Evolutionary conservation across 768 basidiomycete species (phyloP).

Genomic region (Podaxis sp.): DNA sequence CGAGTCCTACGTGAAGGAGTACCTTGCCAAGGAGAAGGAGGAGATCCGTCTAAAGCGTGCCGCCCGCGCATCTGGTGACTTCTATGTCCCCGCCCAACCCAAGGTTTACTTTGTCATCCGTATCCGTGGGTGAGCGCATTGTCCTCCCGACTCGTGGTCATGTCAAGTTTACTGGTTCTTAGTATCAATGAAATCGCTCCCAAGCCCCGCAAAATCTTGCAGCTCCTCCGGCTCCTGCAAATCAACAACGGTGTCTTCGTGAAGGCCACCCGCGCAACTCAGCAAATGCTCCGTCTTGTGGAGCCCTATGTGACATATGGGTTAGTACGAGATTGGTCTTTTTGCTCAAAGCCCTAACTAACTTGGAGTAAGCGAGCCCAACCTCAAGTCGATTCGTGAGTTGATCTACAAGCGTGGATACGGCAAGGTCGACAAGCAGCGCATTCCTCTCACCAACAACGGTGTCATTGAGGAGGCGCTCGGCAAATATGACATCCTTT

Average conservation of each 20-base stretch:
- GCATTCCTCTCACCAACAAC: constrained; percentile 94
- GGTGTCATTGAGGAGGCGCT: constrained; percentile 87
- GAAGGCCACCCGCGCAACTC: constrained; percentile 93
- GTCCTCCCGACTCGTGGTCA: background rate
- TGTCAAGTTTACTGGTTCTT: constrained; percentile 15
- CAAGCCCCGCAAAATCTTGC: constrained; percentile 98
- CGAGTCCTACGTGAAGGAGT: constrained; percentile 97
- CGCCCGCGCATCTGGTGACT: constrained; percentile 90
- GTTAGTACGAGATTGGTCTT: constrained; percentile 34
- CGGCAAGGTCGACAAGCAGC: constrained; percentile 97
- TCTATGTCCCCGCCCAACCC: constrained; percentile 95
- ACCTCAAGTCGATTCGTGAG: constrained; percentile 95
- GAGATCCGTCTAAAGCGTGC: constrained; percentile 93
- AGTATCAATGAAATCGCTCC: constrained; percentile 99
- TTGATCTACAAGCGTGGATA: constrained; percentile 99
- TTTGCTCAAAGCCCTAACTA: constrained; percentile 2
- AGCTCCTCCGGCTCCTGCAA: constrained; percentile 96
- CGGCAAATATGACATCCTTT: constrained; percentile 94
- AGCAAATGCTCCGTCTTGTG: constrained; percentile 97
- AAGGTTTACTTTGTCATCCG: constrained; percentile 98
- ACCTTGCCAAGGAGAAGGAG: constrained; percentile 88
- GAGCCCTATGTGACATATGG: constrained; percentile 99
- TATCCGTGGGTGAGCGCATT: constrained; percentile 80
- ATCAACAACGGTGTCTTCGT: constrained; percentile 99
- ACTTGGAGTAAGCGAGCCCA: constrained; percentile 69